Evolutionary conservation across 2,329 filamentous ascomycete species (phyloP).

Genomic region (Aspergillus melleus): DNA sequence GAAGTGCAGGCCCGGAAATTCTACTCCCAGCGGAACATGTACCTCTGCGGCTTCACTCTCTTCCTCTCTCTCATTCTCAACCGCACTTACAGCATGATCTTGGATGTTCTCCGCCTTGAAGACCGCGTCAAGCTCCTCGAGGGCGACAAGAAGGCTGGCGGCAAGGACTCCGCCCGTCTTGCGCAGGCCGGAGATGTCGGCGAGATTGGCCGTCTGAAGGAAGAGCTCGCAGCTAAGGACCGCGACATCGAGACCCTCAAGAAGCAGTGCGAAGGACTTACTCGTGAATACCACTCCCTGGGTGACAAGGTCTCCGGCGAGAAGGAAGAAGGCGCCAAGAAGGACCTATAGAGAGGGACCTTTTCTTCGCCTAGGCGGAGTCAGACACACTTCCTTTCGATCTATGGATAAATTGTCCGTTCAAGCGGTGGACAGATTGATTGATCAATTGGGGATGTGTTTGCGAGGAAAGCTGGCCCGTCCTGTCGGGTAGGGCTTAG

Average conservation of each 20-base stretch:
- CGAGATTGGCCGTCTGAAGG: slow-evolving; percentile 72
- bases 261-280: slow-evolving; percentile 85
- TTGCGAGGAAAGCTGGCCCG: background rate
- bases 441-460: background rate
- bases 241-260: slow-evolving; percentile 82
- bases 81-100: slow-evolving; percentile 97
- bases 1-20: slow-evolving; percentile 99
- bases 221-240: slow-evolving; percentile 71
- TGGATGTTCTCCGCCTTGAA: slow-evolving; percentile 88
- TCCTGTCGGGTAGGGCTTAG: background rate
- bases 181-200: slow-evolving; percentile 71
- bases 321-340: slow-evolving; percentile 53
- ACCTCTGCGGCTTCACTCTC: slow-evolving; percentile 98
- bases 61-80: slow-evolving; percentile 97
- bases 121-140: slow-evolving; percentile 85
- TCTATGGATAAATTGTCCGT: background rate
- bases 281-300: slow-evolving; percentile 80
- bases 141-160: slow-evolving; percentile 59
- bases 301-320: slow-evolving; percentile 73
- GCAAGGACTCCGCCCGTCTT: slow-evolving; percentile 71
- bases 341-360: slow-evolving; percentile 50
- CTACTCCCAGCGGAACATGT: slow-evolving; percentile 99
- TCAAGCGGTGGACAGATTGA: background rate
- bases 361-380: background rate
- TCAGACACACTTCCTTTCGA: background rate